Conservation (phyloP, 148 eudicot species). For the Camellia lanceoleosa region DNA sequence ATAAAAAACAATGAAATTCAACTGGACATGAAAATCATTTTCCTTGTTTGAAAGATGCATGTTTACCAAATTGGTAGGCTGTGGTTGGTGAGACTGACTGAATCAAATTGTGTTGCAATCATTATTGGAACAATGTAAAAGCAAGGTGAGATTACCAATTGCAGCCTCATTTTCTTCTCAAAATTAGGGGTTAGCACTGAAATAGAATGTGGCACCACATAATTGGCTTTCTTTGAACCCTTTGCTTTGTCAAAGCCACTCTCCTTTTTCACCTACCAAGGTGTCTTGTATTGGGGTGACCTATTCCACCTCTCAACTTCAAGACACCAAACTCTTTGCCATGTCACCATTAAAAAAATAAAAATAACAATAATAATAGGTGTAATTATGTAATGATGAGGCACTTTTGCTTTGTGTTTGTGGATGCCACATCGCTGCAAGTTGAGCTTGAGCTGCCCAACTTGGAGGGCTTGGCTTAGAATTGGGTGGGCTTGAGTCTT, state of each 20-base stretch:
- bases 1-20: too few species aligned
- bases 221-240: neutral
- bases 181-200: too few species aligned
- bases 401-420: neutral
- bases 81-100: neutral
- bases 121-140: neutral
- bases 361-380: too few species aligned
- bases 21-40: too few species aligned
- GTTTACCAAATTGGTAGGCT: neutral
- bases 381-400: too few species aligned
- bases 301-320: neutral
- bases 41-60: neutral
- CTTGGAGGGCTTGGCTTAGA: neutral
- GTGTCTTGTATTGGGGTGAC: neutral
- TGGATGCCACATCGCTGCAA: neutral
- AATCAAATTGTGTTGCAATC: neutral
- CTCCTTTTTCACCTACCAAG: neutral
- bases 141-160: neutral
- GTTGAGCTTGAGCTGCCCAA: neutral
- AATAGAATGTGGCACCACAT: neutral
- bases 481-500: too few species aligned
- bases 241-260: neutral
- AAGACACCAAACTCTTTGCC: neutral
- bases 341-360: neutral
- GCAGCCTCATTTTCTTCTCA: neutral